Base-by-base conservation (phyloP, 208 protist genomes). In the Acanthamoeba sp. region DNA sequence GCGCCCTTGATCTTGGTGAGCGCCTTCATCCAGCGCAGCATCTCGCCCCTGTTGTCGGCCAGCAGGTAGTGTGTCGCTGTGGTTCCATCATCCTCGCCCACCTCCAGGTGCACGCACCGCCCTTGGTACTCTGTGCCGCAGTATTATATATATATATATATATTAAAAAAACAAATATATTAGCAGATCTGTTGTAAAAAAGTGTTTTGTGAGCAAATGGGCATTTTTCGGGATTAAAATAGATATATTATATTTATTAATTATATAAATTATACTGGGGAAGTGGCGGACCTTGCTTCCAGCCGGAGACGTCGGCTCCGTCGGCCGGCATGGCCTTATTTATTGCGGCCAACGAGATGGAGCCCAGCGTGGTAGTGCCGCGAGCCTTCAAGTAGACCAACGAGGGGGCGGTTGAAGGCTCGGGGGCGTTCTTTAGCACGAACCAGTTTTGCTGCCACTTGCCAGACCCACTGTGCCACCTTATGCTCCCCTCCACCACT, bases 361-460 rank as follows among this genome's bases (percentile, higher is more conserved):
- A 36, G 27, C 38, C 78, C 78, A 57, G 45, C 34, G 40, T 45
- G 29, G 78, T 5, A 38, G 36, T 27, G 40, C 14, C 18, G 78
- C 34, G 50, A 18, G 40, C 29, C 50, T 88, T n/a, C 7, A 38
- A 88, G 78, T 52, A 59, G 24, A 32, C 34, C 22, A 62, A 32
- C 27, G 24, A 38, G 34, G 40, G 78, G 29, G 45, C 27, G 27
- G 78, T 18, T 38, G 12, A 24, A 5, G 29, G 20, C 29, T 45
- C 76, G 29, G 76, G 9, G 76, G 22, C 42, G 36, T 34, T 27
- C 78, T n/a, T 32, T 38, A 88, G 29, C 4, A 4, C 14, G 78
- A 88, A 88, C 78, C 78, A 88, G 50, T 62, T 32, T 7, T 88
- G 29, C 40, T 55, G 78, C 78, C 78, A 88, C 50, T 88, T 88